These are phyloP conservation scores for Davidsoniella virescens DNA, from an alignment of 2,329 filamentous ascomycete species.

Conservation along the genomic window DNA sequence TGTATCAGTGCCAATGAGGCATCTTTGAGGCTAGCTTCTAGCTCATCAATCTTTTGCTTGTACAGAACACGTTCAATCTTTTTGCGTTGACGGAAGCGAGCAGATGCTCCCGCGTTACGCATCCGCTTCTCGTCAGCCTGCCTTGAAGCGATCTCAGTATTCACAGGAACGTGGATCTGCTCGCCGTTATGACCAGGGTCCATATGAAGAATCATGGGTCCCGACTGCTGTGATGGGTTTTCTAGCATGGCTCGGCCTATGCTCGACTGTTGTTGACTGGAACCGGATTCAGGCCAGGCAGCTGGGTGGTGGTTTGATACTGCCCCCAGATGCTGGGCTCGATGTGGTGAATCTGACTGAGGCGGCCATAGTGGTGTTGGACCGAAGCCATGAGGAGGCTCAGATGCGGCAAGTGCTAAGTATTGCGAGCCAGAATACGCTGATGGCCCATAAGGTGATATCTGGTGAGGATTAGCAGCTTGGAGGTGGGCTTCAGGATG, in stretches of 20 bases:
- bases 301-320: not conserved
- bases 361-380: not conserved
- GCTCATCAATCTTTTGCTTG: constrained; percentile 34
- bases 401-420: too few species aligned
- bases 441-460: too few species aligned
- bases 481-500: too few species aligned
- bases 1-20: not conserved
- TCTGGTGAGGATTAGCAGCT: too few species aligned
- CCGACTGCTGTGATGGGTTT: not conserved
- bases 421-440: too few species aligned
- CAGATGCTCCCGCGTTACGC: constrained; percentile 72
- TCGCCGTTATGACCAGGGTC: not conserved
- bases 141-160: constrained; percentile 41
- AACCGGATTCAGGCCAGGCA: not conserved
- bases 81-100: constrained; percentile 49
- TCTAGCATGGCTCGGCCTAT: not conserved
- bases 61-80: constrained; percentile 70
- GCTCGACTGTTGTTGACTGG: not conserved
- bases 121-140: constrained; percentile 74
- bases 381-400: not conserved
- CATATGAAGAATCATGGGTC: not conserved
- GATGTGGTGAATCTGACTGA: not conserved
- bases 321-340: not conserved
- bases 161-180: constrained; percentile 3
- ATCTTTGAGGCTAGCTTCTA: not conserved